Evolutionary conservation across 148 eudicot genomes (phyloP), one percentile per base, ranked within the genome.

Genomic region (Cornus suecica): DNA sequence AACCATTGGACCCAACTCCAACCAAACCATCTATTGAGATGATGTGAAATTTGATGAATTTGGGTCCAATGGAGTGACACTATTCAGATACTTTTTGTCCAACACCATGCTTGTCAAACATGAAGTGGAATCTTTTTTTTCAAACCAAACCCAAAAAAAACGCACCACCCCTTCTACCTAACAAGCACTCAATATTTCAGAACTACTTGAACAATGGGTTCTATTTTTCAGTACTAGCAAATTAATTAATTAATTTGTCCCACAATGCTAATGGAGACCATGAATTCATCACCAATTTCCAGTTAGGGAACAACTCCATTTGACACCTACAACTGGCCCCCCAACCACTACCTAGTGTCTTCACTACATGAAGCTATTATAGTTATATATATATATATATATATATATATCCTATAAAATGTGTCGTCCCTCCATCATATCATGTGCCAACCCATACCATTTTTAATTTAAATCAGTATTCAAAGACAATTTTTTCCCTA

Each of bases 301-400:
- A 67, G 70, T 32, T 67, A 45, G 70, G 48, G 34, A 67, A 67
- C 71, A 68, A 37, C 71, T 68, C 71, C 71, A 68, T 9, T 24
- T n/a, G 29, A 68, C 71, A 34, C 71, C 23, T 18, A 68, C 3
- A 23, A 34, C 52, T 27, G 42, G 52, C 51, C 52, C 22, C 13
- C 48, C 16, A 0, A 45, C 51, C 27, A 5, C 25, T 27, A 8
- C 48, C 42, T 5, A 18, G 37, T 68, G 28, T 68, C 48, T 37
- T 68, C 71, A 68, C 10, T 26, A 16, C 71, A n/a, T 68, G 54
- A 13, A 37, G 11, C 27, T 58, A 69, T 69, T 69, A 41, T 24
- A 69, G 14, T 18, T 41, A 37, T 37, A 37, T 37, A 37, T 37
- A 37, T 37, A 37, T 37, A 37, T 1, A 37, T 32, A 32, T 66